Evolutionary conservation across 2,329 filamentous ascomycete genomes (phyloP), one percentile per base, ranked within the genome.

Genomic region (Claviceps pusilla): DNA sequence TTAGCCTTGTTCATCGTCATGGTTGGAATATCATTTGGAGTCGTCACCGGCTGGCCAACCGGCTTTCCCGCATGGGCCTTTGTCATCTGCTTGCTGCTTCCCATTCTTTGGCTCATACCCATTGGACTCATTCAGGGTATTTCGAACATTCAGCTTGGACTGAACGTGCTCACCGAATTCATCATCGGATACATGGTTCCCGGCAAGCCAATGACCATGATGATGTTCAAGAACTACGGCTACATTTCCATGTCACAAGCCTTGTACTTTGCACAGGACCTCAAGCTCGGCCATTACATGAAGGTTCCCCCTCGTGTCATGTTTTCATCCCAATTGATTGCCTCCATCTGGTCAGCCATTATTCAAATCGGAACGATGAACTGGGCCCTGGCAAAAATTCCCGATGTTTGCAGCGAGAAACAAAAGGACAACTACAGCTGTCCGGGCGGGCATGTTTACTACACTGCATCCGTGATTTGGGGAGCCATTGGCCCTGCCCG

Each of bases 171-270:
- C 56, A 84, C 83, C n/a, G 83, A 87, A 64, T 86, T 84, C 61
- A 76, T 88, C 56, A 76, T 84, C 57, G 84, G 84, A 6, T 87
- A 87, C 66, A 83, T 87, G 74, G 77, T 84, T 51, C 84, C 84
- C 0, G 84, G 84, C 31, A 76, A 76, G 3, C 84, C 84, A 1
- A 73, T 87, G 57, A 83, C 83, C 50, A 83, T 87, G 76, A 88
- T 88, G 83, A 76, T 87, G 70, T 87, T 87, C 72, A 87, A 87
- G 68, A 85, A 82, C 57, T 87, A 84, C 61, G 81, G 82, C 51
- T 86, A 84, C 64, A 78, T 86, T 54, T 80, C 75, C 68, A 84
- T 85, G 79, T 73, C 73, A 16, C 80, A 85, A 64, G 82, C 79
- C 0, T 71, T 84, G 51, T 81, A 78, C 64, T 85, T 85, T 64